Evolutionary conservation across 352 stramenopile species (phyloP), one percentile per base, ranked within the genome.

Genomic region (Hyaloperonospora arabidopsidis): DNA sequence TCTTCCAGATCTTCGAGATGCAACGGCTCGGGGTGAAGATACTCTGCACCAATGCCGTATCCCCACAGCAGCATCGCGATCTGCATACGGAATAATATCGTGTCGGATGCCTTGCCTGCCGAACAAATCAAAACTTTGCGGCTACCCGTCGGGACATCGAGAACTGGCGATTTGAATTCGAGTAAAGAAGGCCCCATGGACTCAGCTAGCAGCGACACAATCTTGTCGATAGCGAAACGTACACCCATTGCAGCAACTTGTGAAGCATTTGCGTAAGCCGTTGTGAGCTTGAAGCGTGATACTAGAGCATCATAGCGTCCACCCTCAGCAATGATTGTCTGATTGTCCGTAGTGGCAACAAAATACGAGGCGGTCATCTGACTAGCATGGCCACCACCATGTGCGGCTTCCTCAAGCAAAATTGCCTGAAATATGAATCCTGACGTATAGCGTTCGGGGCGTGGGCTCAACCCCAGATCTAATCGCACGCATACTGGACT

Each of bases 401-500:
- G 59, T 25, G 54, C 41, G 23, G 59, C 47, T 34, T 65, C 56
- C 22, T 56, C 64, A 18, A 83, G 67, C 40, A 90, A 74, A 22
- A 91, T 79, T 2, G 83, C 82, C 54, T 93, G 80, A 59, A 94
- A 94, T 29, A 94, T 76, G 43, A 94, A 88, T 0, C 82, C 84
- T 13, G 79, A 89, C 1, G 76, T 75, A 43, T 88, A 94, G 11
- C 80, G 67, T 46, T 92, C 82, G 2, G 80, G 84, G 2, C 81
- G 74, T 23, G 77, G 81, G 39, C 77, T 89, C 35, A 94, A 22
- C 0, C 84, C 84, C 18, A 94, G 67, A 54, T 94, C 84, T 17
- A 94, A 61, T 13, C 80, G 70, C 23, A 67, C 68, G 34, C 77
- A 90, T 32, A 87, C 70, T 2, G 79, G 76, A 15, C 76, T 72